Base-by-base conservation (phyloP, 2,329 filamentous ascomycete species). In the Clonostachys sp. region DNA sequence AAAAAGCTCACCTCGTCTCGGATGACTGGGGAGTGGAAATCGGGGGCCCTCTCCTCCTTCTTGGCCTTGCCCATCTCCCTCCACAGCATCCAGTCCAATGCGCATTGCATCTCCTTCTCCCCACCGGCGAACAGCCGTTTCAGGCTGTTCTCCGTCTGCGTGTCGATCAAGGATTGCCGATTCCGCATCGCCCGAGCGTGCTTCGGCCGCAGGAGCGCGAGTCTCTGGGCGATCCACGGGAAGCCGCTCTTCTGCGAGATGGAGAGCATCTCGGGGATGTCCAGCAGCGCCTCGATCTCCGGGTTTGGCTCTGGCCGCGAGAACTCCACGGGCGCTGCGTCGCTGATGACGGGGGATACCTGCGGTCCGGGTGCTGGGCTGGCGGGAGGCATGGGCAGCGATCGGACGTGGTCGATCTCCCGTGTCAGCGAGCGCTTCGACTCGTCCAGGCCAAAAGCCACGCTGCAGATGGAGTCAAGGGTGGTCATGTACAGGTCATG, bases 41-140 rank as follows among this genome's bases (percentile, higher is more conserved):
- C 49, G 0, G 65, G 61, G 6, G 50, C 30, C 18, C 66, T 55
- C 2, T 54, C 60, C 12, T 50, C 54, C 50, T 60, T 65, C 41
- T 57, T 51, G 1, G 66, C 65, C 3, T 56, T 50, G 14, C 53
- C 50, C 48, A 57, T 58, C 52, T 69, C 67, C 10, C 66, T 52
- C 48, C 57, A 55, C 3, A 70, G 47, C 5, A 70, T 56, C 38
- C 67, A 57, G 49, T 70, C 66, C 18, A 62, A 51, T 1, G 61
- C 61, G 41, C 54, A 59, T 41, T 55, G 49, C 12, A 47, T 50
- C 12, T 45, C 49, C 12, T 20, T 39, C 14, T 50, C 41, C 1
- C 53, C 54, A 12, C 41, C 39, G 1, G 39, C 40, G 7, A 40
- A 33, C 8, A 60, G 50, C 42, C 46, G 55, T 8, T 50, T 39